These are phyloP conservation scores for Echinochloa phyllopogon DNA, from an alignment of 176 grass and related monocot species.

Conservation along the genomic window DNA sequence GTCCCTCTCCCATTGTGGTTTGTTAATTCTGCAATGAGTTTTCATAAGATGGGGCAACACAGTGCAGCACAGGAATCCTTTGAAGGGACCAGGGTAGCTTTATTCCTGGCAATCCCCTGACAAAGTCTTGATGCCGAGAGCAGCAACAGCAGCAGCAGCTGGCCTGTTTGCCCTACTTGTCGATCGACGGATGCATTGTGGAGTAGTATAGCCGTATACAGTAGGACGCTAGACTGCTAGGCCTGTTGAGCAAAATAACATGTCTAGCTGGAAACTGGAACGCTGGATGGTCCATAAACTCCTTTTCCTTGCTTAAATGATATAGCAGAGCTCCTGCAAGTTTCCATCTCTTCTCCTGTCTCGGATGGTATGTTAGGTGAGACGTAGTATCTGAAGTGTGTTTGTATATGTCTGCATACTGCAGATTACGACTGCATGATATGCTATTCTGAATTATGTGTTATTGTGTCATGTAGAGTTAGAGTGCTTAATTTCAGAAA, in stretches of 20 bases:
- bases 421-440: neutral
- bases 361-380: neutral
- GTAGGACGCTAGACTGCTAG: neutral
- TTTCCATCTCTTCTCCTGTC: neutral
- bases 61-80: neutral
- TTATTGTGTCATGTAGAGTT: neutral
- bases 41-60: neutral
- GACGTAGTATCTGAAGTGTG: slow-evolving; percentile 8
- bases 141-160: neutral
- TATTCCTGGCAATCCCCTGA: slow-evolving; percentile 36
- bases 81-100: slow-evolving; percentile 9
- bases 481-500: neutral
- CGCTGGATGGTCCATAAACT: too few species aligned
- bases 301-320: too few species aligned
- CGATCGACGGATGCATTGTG: neutral
- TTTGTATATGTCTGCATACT: slow-evolving; percentile 11
- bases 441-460: neutral
- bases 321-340: too few species aligned
- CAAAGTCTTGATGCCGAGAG: slow-evolving; percentile 30
- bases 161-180: slow-evolving; percentile 26
- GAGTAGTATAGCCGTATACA: slow-evolving; percentile 13
- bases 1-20: neutral
- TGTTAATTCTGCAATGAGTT: neutral
- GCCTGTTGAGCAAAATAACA: neutral
- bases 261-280: neutral